These are phyloP conservation scores for Kalmanozyma brasiliensis DNA, from an alignment of 1,284 basidiomycete species.

Conservation along the genomic window DNA sequence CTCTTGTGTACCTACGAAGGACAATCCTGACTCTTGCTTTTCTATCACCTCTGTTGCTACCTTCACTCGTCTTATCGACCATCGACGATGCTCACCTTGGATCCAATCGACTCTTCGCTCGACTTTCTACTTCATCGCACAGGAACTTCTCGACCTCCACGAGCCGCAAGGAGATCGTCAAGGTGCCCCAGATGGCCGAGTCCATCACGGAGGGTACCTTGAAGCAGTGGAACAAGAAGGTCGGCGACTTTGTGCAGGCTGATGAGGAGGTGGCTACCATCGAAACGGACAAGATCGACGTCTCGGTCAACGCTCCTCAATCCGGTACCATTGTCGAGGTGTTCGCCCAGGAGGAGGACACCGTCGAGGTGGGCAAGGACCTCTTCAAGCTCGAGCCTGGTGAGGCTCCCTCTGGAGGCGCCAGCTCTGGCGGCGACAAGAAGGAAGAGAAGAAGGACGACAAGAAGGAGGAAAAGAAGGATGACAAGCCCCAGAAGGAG, in stretches of 20 bases:
- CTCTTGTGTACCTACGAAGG: too few relatives aligned
- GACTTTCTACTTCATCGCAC: background rate
- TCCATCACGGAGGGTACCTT: conserved; percentile 98
- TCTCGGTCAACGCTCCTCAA: conserved; percentile 92
- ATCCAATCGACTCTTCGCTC: background rate
- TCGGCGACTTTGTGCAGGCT: conserved; percentile 87
- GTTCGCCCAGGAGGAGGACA: conserved; percentile 90
- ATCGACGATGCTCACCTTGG: background rate
- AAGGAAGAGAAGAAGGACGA: conserved; percentile 65
- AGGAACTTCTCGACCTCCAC: conserved; percentile 50
- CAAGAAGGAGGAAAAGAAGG: conserved; percentile 69
- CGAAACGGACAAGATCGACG: conserved; percentile 99
- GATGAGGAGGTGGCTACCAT: conserved; percentile 98
- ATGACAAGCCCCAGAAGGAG: conserved; percentile 63
- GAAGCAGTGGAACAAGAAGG: conserved; percentile 93
- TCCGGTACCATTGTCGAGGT: conserved; percentile 88
- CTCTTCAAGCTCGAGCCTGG: conserved; percentile 91
- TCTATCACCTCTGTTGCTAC: background rate
- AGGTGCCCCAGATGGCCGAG: conserved; percentile 99
- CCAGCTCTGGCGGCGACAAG: conserved; percentile 65
- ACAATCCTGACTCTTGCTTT: background rate
- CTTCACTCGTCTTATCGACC: too few relatives aligned
- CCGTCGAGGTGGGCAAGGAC: conserved; percentile 93
- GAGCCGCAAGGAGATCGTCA: conserved; percentile 76
- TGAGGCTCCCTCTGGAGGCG: conserved; percentile 72